Evolutionary conservation across 1,284 basidiomycete genomes (phyloP), one percentile per base, ranked within the genome.

Genomic region (Cutaneotrichosporon cutaneum): DNA sequence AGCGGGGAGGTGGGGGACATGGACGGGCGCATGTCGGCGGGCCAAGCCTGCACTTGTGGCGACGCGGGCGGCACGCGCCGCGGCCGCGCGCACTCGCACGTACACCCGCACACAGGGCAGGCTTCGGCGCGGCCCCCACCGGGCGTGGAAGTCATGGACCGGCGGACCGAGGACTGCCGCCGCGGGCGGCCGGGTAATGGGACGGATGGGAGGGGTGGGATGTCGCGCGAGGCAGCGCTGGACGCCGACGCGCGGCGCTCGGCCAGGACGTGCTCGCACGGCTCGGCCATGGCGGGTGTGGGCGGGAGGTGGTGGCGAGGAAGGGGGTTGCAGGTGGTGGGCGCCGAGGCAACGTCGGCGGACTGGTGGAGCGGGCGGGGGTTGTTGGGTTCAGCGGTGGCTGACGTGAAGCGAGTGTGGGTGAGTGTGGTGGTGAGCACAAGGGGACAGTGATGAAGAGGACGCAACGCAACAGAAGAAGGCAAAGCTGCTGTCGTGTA

Each of bases 211-310:
- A 54, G 35, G 6, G 33, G 22, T 6, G 21, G 22, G 21, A 35
- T 35, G 26, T 55, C 54, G 26, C 39, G 36, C 24, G 54, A 55
- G 7, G 26, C 16, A 8, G 39, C 30, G 22, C 26, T 45, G 21
- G 35, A 42, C 8, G 45, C 24, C 14, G 54, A 55, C 16, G 39
- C 54, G 24, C 42, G 36, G 16, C 52, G 52, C 39, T 55, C 54
- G 26, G 24, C 54, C 18, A 55, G 54, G 42, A 55, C 54, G 54
- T 55, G 54, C 42, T 55, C 54, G 54, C 54, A 55, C 14, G 13
- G 44, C 54, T 32, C 42, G 21, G 36, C 35, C 30, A 33, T 54
- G 33, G 18, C 14, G 7, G 24, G 27, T 14, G 27, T 16, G 13
- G 48, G 27, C 16, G 27, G 13, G 27, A n/a, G 13, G 27, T 21